Percentiles rank a stretch among this genome's conserved stretches.
Evolutionary conservation across 345 rosid species (phyloP).

Genomic region (Lepidium sativum): DNA sequence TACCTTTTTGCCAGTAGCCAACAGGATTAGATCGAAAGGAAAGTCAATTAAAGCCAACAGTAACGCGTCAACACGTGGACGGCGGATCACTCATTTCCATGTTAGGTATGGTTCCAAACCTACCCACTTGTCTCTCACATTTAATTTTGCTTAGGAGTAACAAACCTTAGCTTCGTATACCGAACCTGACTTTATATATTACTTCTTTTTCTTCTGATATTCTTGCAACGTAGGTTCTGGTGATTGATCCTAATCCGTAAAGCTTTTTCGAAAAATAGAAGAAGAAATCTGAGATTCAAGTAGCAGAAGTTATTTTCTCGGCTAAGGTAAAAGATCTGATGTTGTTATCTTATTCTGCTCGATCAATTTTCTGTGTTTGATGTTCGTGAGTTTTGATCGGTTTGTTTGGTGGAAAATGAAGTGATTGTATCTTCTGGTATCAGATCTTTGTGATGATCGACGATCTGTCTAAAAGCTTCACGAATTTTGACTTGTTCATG

Average conservation of each 20-base stretch:
- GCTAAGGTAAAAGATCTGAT: constrained; percentile 12
- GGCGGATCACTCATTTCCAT: constrained; percentile 17
- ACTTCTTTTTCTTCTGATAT: not conserved
- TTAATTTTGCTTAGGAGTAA: not conserved
- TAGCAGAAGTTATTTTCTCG: constrained; percentile 12
- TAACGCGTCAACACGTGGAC: constrained; percentile 30
- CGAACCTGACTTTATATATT: constrained; percentile 23
- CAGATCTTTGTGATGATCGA: constrained; percentile 5
- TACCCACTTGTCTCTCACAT: constrained; percentile 18
- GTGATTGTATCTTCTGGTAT: constrained; percentile 5
- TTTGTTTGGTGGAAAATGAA: not conserved
- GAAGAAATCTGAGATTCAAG: not conserved
- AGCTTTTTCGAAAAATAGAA: not conserved
- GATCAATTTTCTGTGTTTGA: not conserved
- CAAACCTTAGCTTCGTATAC: not conserved
- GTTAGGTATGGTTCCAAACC: constrained; percentile 9
- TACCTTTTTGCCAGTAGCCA: constrained; percentile 6
- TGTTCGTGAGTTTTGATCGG: not conserved
- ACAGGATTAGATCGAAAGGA: constrained; percentile 8
- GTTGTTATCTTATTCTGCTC: not conserved
- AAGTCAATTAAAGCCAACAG: constrained; percentile 27
- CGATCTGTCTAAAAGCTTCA: not conserved
- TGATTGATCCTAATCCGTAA: constrained; percentile 14
- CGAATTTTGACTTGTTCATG: not conserved
- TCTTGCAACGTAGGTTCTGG: constrained; percentile 4